These are phyloP conservation scores for Amauroascus verrucosus DNA, from an alignment of 2,329 filamentous ascomycete genomes.

Conservation along the genomic window DNA sequence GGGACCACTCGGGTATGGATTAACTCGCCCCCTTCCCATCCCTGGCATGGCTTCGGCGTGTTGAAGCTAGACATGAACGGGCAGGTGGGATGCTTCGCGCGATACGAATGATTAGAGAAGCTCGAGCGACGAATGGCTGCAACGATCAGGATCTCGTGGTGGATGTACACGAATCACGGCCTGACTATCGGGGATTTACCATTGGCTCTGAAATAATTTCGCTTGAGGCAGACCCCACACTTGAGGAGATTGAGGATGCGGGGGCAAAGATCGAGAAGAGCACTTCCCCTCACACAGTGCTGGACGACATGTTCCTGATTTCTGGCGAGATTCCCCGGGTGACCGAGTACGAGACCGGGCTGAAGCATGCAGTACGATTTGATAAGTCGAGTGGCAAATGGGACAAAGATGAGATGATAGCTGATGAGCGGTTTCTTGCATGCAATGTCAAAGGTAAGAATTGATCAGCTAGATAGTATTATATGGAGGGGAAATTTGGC, in stretches of 20 bases:
- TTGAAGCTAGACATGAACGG: not conserved
- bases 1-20: slow-evolving; percentile 43
- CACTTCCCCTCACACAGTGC: slow-evolving; percentile 35
- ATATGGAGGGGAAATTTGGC: not conserved
- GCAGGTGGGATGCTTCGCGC: slow-evolving; percentile 42
- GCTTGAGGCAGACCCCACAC: slow-evolving; percentile 44
- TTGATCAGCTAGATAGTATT: not conserved
- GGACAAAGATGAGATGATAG: slow-evolving; percentile 35
- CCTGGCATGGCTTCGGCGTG: not conserved
- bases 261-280: slow-evolving; percentile 35
- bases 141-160: slow-evolving; percentile 28
- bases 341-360: slow-evolving; percentile 42
- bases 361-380: slow-evolving; percentile 39
- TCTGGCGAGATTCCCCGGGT: slow-evolving; percentile 44
- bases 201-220: slow-evolving; percentile 37
- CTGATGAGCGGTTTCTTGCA: slow-evolving; percentile 46
- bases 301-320: slow-evolving; percentile 44
- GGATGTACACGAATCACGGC: slow-evolving; percentile 46
- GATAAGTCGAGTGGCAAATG: slow-evolving; percentile 14
- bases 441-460: slow-evolving; percentile 42
- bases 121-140: slow-evolving; percentile 17
- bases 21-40: too few species aligned
- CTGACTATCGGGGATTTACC: slow-evolving; percentile 42
- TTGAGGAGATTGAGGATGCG: slow-evolving; percentile 38
- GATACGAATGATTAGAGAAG: slow-evolving; percentile 40